Evolutionary conservation across 129 eudicot genomes (phyloP).

Genomic region (Daucus carota): DNA sequence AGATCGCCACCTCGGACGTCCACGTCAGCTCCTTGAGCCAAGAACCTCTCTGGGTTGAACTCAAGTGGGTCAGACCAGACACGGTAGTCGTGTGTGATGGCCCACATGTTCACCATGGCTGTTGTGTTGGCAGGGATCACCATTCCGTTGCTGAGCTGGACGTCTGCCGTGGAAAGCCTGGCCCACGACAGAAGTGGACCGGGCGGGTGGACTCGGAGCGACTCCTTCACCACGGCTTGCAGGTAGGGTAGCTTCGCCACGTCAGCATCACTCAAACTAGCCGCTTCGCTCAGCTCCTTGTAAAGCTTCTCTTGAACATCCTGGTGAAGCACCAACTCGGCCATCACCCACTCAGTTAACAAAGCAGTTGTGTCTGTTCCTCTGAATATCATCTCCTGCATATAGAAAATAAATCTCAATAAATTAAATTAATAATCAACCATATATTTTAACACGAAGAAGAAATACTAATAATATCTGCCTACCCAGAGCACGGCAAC

Average conservation of each 20-base stretch:
- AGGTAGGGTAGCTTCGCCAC: slow-evolving; percentile 19
- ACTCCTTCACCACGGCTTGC: slow-evolving; percentile 31
- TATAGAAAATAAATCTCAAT: background rate
- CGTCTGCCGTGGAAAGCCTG: slow-evolving; percentile 25
- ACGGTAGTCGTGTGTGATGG: slow-evolving; percentile 24
- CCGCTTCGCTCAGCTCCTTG: slow-evolving; percentile 13
- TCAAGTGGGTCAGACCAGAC: slow-evolving; percentile 26
- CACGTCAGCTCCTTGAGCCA: slow-evolving; percentile 11
- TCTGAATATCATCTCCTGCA: slow-evolving; percentile 43
- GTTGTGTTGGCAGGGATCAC: slow-evolving; percentile 30
- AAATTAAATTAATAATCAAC: too few relatives aligned
- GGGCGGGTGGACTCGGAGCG: slow-evolving; percentile 36
- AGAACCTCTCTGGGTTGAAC: slow-evolving; percentile 33
- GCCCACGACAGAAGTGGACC: slow-evolving; percentile 48
- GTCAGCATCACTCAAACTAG: slow-evolving; percentile 18
- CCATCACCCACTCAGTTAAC: slow-evolving; percentile 36
- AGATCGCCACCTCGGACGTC: slow-evolving; percentile 31
- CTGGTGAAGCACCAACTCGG: slow-evolving; percentile 29
- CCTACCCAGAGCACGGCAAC: slow-evolving; percentile 39
- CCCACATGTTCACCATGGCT: slow-evolving; percentile 55
- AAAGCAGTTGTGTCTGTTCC: slow-evolving; percentile 35
- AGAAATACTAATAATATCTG: too few relatives aligned
- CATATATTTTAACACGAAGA: too few relatives aligned
- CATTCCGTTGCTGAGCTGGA: slow-evolving; percentile 20
- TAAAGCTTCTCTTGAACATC: slow-evolving; percentile 27